Evolutionary conservation across 116 monocot genomes (phyloP), one percentile per base, ranked within the genome.

Genomic region (Zostera marina): DNA sequence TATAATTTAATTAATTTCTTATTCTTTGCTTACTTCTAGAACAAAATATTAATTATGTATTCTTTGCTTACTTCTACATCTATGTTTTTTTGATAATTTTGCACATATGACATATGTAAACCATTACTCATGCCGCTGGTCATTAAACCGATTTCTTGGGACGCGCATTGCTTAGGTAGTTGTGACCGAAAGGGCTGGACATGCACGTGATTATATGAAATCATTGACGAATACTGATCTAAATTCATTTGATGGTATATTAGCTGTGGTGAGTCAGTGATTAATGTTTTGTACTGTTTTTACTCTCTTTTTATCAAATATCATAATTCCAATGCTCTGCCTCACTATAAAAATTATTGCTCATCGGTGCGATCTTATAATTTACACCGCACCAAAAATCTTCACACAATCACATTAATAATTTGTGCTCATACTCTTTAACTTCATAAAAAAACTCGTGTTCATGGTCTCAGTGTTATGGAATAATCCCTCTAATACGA

Each of bases 151-250:
- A 3, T 22, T 63, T 55, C 44, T 16, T 57, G 53, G 20, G 13
- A 17, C 15, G 53, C 51, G 15, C 41, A 69, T 63, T 54, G 15
- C 41, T 71, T 63, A 92, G 92, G 92, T 92, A 10, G 73, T 40
- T 24, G 76, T 83, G 53, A 92, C 87, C 24, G 62, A 83, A 66
- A 79, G 64, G 53, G 83, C 92, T 54, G 87, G 92, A 6, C 92
- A 92, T 69, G 86, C 87, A 73, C 78, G 63, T 76, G 80, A 82
- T 57, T 44, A 71, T 21, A 7, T 86, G 44, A 59, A 69, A 62
- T 71, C 82, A 25, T 64, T 63, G 14, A 66, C 83, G 52, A 73
- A 80, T 46, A 62, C 16, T 47, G 92, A 83, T 42, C 82, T 92
- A 42, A 72, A 72, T 63, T 65, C 70, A 22, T 69, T 86, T 75